Evolutionary conservation across 176 grass and related monocot genomes (phyloP).

Genomic region (Urochloa ruziziensis): DNA sequence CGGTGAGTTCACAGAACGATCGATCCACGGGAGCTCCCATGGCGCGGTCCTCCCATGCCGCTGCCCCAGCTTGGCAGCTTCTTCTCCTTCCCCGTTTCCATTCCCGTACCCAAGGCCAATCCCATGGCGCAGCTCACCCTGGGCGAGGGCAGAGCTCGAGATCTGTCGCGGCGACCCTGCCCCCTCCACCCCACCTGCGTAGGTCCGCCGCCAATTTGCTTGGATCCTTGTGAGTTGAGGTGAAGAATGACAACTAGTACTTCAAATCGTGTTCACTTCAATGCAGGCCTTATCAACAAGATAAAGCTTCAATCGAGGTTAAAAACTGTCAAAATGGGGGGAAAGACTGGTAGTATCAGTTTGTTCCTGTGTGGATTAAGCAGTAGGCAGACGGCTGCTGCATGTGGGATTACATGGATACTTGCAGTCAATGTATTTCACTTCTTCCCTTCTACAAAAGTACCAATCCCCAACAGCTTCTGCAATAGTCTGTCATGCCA

Average conservation of each 20-base stretch:
- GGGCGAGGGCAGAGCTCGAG: no score
- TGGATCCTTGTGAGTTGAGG: neutral
- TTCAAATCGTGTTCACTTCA: neutral
- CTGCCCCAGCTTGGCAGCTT: no score
- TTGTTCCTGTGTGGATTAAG: neutral
- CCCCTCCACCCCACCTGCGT: no score
- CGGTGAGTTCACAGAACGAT: no score
- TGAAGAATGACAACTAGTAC: neutral
- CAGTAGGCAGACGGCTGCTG: slow-evolving; percentile 35
- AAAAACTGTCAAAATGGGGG: neutral
- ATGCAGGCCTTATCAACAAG: neutral
- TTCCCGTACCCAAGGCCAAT: no score
- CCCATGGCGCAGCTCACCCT: no score
- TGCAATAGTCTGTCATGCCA: slow-evolving; percentile 43
- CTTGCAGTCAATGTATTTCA: slow-evolving; percentile 51
- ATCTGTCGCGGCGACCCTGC: no score
- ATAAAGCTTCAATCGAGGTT: neutral
- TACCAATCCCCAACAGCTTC: slow-evolving; percentile 78
- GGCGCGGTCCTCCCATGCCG: no score
- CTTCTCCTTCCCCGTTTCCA: no score
- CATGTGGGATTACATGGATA: slow-evolving; percentile 72
- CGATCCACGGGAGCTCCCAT: no score
- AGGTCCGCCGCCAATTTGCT: no score
- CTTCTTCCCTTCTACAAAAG: slow-evolving; percentile 38
- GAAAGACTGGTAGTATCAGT: neutral